Base-by-base conservation (phyloP, 257 asterid genomes). In the Solanum lycopersicoides region DNA sequence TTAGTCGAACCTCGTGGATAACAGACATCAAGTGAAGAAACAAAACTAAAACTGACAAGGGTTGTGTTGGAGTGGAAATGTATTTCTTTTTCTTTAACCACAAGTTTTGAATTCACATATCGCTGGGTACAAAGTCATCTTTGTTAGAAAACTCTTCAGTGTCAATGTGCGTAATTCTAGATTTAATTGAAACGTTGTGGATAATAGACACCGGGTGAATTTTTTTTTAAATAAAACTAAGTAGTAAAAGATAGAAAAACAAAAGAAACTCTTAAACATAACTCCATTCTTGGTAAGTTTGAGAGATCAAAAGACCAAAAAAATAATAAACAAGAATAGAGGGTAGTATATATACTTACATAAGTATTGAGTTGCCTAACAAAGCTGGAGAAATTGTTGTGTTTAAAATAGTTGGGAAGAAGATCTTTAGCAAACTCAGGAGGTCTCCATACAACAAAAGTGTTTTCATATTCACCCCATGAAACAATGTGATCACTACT, bases 361-460 rank as follows among this genome's bases (percentile, higher is more conserved):
- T 87, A 87, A 32, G 89, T 87, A 59, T 80, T 87, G 82, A 87
- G 89, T 63, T 87, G 89, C 12, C 89, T 60, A 80, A 80, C 84
- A 47, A 80, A 80, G 84, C 84, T 80, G 66, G 84, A 80, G 84
- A 80, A 79, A 79, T 87, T 87, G 21, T 80, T 87, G 82, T 80
- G 89, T 74, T 87, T 87, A 30, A 87, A 87, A 15, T 87, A 87
- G 69, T 87, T 87, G 47, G 89, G 89, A 44, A 87, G 89, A 66
- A 80, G 86, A 21, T 87, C 72, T 12, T 21, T 83, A 77, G 89
- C 82, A 45, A 87, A 87, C 72, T 87, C 86, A 28, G 59, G 80
- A 7, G 86, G 86, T 37, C 56, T 83, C 89, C 86, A 87, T 13
- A 87, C 89, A 42, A 87, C 86, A 66, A 87, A 87, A 60, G 86